Conservation (phyloP, 257 asterid genomes). For the Gynochthodes officinalis region DNA sequence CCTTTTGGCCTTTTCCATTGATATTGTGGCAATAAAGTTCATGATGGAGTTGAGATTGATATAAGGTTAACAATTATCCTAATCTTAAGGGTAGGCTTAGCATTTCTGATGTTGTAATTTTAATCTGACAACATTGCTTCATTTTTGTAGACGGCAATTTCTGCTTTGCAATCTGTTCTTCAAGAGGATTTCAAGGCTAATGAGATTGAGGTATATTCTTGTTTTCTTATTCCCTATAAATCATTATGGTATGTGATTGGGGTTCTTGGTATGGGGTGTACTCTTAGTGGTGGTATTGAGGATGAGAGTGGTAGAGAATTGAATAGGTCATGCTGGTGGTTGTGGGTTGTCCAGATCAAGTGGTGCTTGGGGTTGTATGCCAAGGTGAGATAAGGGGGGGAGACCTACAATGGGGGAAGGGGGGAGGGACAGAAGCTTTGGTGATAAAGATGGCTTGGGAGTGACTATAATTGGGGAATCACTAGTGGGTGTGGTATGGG, state of each 20-base stretch:
- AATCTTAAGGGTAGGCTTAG: background rate
- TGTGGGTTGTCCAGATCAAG: background rate
- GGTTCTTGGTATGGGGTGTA: background rate
- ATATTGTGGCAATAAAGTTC: background rate
- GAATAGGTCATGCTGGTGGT: background rate
- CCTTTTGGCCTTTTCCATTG: background rate
- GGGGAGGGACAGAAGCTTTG: background rate
- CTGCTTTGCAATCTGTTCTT: constrained; percentile 94
- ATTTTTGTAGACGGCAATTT: constrained; percentile 68
- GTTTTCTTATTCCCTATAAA: background rate
- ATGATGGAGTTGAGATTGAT: background rate
- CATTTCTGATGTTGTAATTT: background rate
- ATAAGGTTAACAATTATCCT: background rate
- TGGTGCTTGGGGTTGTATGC: background rate
- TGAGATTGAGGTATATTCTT: constrained; percentile 84
- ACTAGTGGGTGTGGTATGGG: background rate
- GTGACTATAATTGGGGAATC: no score
- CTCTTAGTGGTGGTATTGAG: background rate
- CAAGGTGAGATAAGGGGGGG: background rate
- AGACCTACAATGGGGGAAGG: background rate
- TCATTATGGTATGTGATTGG: background rate
- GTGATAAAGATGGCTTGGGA: background rate
- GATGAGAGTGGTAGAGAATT: background rate
- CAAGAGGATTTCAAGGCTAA: constrained; percentile 98
- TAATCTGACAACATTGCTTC: constrained; percentile 18